These are phyloP conservation scores for Batkoa obscura DNA, from an alignment of 371 early-diverging fungal species.

Conservation along the genomic window DNA sequence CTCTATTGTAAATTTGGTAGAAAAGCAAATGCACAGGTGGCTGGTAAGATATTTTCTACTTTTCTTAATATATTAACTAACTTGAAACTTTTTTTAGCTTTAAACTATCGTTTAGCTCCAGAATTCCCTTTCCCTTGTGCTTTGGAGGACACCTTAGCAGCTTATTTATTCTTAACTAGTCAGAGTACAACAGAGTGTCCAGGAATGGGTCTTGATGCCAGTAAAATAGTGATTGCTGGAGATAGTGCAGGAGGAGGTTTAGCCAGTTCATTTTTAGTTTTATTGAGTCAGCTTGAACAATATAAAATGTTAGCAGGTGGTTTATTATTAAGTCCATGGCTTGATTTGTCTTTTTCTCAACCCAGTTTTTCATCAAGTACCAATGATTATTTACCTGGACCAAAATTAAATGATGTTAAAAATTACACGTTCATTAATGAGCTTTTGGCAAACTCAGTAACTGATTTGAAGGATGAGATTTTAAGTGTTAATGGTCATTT, in stretches of 20 bases:
- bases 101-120: conserved; percentile 48
- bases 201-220: conserved; percentile 11
- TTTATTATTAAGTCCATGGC: conserved; percentile 14
- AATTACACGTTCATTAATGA: neutral
- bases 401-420: conserved; percentile 7
- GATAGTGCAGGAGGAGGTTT: conserved; percentile 21
- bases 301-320: neutral
- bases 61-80: neutral
- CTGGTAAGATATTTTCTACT: conserved; percentile 16
- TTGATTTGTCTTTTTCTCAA: conserved; percentile 16
- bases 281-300: neutral
- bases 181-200: conserved; percentile 24
- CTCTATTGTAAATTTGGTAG: conserved; percentile 31
- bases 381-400: conserved; percentile 16
- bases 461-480: conserved; percentile 8
- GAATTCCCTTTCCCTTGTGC: conserved; percentile 65
- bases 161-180: conserved; percentile 38
- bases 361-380: conserved; percentile 8
- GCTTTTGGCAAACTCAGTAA: conserved; percentile 5
- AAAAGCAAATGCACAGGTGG: conserved; percentile 19
- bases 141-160: conserved; percentile 54
- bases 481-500: conserved; percentile 18
- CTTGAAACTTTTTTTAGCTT: conserved; percentile 10
- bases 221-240: conserved; percentile 26
- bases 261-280: neutral